Percentiles rank a stretch among this genome's conserved stretches.
phyloP scores from a whole-genome alignment of 345 rosid genomes.

The Raphanus raphanistrum region DNA sequence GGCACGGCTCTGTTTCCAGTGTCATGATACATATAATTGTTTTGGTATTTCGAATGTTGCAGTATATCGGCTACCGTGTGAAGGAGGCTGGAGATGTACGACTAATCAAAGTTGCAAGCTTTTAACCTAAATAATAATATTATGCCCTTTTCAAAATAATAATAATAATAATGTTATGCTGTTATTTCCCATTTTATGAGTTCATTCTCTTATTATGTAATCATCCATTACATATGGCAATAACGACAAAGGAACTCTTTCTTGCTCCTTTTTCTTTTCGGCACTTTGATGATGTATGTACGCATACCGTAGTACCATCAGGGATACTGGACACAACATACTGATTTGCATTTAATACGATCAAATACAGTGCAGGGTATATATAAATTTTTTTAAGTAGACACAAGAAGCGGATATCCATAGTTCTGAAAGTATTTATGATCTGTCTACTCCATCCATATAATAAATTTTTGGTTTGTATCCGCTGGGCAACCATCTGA shows the following conservation, averaged over 20 bases:
- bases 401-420: background rate
- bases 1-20: background rate
- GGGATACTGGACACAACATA: background rate
- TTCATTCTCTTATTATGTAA: conserved; percentile 17
- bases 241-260: background rate
- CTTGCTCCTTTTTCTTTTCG: background rate
- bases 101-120: conserved; percentile 15
- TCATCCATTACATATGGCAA: conserved; percentile 1
- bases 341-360: background rate
- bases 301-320: background rate
- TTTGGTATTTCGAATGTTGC: conserved; percentile 26
- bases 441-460: background rate
- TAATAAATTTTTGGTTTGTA: background rate
- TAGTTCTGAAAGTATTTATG: background rate
- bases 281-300: background rate
- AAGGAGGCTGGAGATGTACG: conserved; percentile 13
- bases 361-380: background rate
- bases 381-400: too few relatives aligned
- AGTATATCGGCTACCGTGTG: conserved; percentile 33
- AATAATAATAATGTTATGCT: background rate
- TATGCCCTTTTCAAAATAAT: too few relatives aligned
- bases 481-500: too few relatives aligned
- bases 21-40: conserved; percentile 1
- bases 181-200: background rate
- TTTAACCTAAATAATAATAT: conserved; percentile 10